Evolutionary conservation across 805 yeast genomes (phyloP), one percentile per base, ranked within the genome.

Genomic region (Yarrowia sp.): DNA sequence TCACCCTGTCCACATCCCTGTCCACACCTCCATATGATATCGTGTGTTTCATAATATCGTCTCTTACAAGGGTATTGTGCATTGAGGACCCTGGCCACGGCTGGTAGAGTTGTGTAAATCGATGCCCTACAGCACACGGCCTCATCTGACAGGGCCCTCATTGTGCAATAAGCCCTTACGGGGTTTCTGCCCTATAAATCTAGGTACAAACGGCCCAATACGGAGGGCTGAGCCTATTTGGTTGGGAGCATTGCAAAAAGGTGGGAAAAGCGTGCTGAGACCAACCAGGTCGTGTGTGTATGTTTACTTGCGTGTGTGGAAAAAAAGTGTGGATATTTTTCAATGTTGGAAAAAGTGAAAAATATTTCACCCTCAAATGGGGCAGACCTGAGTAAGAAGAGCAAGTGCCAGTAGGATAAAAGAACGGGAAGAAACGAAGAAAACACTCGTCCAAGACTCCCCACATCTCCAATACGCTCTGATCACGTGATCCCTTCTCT

Each of bases 171-270:
- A 19, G 19, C 52, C 19, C n/a, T 14, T 16, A 26, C 16, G 40
- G 36, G 14, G 32, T 26, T 26, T 26, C 32, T 26, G 32, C 7
- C 32, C 32, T 26, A 5, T 26, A 2, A 16, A 52, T 52, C 58
- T 14, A 53, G 59, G 59, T 53, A 22, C 15, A 53, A 53, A 53
- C 59, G 45, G 59, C 59, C 59, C 45, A 53, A 53, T 40, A 40
- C 46, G 45, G 59, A 22, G 8, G 19, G 36, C 42, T 38, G 59
- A 53, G 59, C 59, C 59, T 53, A 53, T 12, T 50, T 15, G 9
- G 3, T n/a, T 10, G 19, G 22, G 48, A n/a, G 48, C 15, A 14
- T 41, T 41, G 32, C 32, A 26, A 26, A 26, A 26, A 19, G 19
- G 19, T 19, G 19, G 19, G 1, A 19, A 19, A 19, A 19, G 19